A percentile compares a stretch with the other conserved stretches of the same genome.
Conservation (phyloP, 116 monocot species). For the Papilionanthe hybrid region DNA sequence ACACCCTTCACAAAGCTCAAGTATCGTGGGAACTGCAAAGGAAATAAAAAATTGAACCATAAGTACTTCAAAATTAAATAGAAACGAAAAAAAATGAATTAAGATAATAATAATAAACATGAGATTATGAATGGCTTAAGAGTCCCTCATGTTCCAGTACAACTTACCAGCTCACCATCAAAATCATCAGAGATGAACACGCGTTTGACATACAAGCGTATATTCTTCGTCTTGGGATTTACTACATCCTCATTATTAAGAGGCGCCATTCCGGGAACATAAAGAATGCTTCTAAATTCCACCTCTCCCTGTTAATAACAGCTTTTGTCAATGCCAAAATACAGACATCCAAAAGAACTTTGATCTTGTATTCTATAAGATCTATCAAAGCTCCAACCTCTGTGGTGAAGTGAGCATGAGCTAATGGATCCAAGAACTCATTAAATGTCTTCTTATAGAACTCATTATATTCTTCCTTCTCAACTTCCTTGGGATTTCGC, state of each 20-base stretch:
- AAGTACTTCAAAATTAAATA: neutral
- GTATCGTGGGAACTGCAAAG: slow-evolving; percentile 80
- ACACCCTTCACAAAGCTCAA: slow-evolving; percentile 98
- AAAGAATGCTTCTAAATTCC: slow-evolving; percentile 94
- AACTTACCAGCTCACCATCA: slow-evolving; percentile 89
- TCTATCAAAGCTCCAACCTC: slow-evolving; percentile 40
- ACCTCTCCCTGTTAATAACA: slow-evolving; percentile 76
- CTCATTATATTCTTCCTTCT: slow-evolving; percentile 84
- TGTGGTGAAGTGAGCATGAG: slow-evolving; percentile 83
- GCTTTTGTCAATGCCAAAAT: neutral
- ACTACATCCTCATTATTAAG: slow-evolving; percentile 91
- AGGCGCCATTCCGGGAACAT: slow-evolving; percentile 93
- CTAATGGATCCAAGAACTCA: slow-evolving; percentile 92
- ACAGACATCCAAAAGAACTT: slow-evolving; percentile 8
- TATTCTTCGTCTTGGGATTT: slow-evolving; percentile 90
- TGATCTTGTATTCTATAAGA: neutral
- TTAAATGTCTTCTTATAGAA: slow-evolving; percentile 97
- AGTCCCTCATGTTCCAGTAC: neutral
- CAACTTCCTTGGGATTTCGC: slow-evolving; percentile 81
- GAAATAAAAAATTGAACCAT: neutral
- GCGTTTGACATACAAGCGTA: slow-evolving; percentile 91
- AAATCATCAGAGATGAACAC: slow-evolving; percentile 99
- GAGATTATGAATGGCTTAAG: neutral
- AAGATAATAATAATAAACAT: neutral
- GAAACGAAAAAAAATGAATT: neutral